Conservation (phyloP, 768 basidiomycete genomes). For the Chlorophyllum brunneum region DNA sequence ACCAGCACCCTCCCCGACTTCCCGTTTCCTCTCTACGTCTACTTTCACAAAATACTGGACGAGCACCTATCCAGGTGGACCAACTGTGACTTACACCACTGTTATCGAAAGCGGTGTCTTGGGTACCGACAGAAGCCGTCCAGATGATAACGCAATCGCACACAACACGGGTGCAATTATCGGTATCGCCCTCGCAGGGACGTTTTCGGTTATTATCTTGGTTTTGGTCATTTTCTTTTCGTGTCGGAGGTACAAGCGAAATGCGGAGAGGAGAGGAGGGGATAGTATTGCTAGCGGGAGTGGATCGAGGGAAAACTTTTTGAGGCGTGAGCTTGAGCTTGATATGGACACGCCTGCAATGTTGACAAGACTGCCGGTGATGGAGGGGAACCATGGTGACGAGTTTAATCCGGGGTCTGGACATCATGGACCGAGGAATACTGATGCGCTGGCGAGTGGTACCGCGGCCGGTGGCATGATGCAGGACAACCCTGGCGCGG, state of each 20-base stretch:
- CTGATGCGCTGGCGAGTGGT: no score
- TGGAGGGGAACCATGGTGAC: constrained; percentile 24
- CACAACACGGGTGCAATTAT: constrained; percentile 36
- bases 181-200: constrained; percentile 30
- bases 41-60: constrained; percentile 18
- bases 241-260: constrained; percentile 26
- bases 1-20: background rate
- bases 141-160: constrained; percentile 24
- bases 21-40: constrained; percentile 9
- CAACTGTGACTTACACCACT: constrained; percentile 18
- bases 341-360: background rate
- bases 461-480: constrained; percentile 7
- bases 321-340: constrained; percentile 11
- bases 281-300: background rate
- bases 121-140: constrained; percentile 22
- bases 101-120: constrained; percentile 26
- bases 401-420: constrained; percentile 17
- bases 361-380: constrained; percentile 7
- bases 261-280: background rate
- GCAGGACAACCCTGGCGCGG: background rate
- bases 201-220: constrained; percentile 23
- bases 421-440: background rate
- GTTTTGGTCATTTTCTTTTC: constrained; percentile 28
- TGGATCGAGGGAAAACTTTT: constrained; percentile 21
- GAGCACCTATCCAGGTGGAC: constrained; percentile 15